Percentiles rank a stretch among this genome's conserved stretches.
These are phyloP conservation scores for Pyrenula massariospora DNA, from an alignment of 495 filamentous ascomycete species.

Conservation along the genomic window DNA sequence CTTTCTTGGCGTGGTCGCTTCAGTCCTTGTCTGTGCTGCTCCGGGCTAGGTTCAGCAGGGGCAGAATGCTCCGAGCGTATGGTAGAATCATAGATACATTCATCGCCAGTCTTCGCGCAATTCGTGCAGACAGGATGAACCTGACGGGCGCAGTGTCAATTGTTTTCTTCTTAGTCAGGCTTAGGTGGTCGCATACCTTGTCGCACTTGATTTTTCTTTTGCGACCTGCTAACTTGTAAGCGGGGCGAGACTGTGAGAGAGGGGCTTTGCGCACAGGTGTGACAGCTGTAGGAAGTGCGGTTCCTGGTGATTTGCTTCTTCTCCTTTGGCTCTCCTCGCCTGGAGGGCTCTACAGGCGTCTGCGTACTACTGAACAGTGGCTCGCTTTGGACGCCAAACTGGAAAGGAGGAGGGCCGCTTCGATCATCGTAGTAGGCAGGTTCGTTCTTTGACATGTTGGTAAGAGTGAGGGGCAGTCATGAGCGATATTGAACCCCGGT, in stretches of 20 bases:
- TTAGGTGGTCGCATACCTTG: constrained; percentile 17
- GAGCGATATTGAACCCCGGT: no score
- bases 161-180: neutral
- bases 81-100: constrained; percentile 31
- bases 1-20: neutral
- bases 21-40: neutral
- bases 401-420: neutral
- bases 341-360: neutral
- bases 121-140: constrained; percentile 37
- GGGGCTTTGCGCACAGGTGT: constrained; percentile 21
- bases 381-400: neutral
- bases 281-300: constrained; percentile 37
- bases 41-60: neutral
- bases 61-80: neutral
- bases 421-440: neutral
- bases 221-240: constrained; percentile 6
- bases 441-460: neutral
- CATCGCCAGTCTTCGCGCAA: constrained; percentile 29
- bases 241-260: neutral
- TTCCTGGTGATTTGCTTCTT: constrained; percentile 32
- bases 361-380: neutral
- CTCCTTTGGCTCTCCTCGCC: neutral
- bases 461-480: no score
- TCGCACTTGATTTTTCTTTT: constrained; percentile 36
- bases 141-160: constrained; percentile 7